Evolutionary conservation across 129 eudicot species (phyloP).

Genomic region (Helianthus tuberosus): DNA sequence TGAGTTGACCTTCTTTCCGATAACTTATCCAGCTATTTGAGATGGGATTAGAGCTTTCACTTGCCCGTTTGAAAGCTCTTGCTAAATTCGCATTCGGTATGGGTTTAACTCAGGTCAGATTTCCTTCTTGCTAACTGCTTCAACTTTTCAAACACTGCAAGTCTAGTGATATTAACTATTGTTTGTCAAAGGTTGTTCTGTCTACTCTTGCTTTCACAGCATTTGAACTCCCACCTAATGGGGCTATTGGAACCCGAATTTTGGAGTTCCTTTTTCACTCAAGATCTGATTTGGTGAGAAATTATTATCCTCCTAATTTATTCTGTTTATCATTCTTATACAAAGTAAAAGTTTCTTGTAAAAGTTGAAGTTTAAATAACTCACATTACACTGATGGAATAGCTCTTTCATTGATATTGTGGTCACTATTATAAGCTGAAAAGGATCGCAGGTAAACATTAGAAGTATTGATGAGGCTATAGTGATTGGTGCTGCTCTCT

Average conservation of each 20-base stretch:
- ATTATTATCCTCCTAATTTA: neutral
- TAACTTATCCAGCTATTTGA: constrained; percentile 79
- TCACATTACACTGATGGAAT: neutral
- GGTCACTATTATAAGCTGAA: constrained; percentile 25
- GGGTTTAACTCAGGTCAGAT: constrained; percentile 85
- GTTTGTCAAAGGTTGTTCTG: constrained; percentile 68
- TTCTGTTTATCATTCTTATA: constrained; percentile 16
- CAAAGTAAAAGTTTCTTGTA: too few relatives aligned
- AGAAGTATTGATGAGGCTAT: constrained; percentile 96
- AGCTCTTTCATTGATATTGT: neutral
- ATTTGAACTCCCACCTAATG: constrained; percentile 99
- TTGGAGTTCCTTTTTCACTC: constrained; percentile 89
- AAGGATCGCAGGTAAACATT: constrained; percentile 75
- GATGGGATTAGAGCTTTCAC: constrained; percentile 98
- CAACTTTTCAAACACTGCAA: neutral
- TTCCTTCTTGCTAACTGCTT: neutral
- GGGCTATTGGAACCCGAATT: constrained; percentile 87
- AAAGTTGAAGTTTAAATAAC: too few relatives aligned
- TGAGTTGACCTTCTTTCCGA: too few relatives aligned
- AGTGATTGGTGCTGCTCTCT: constrained; percentile 96
- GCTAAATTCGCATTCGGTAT: constrained; percentile 97
- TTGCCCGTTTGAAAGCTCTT: constrained; percentile 92
- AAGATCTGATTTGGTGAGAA: constrained; percentile 72
- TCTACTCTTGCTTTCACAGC: constrained; percentile 97
- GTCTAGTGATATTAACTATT: neutral